phyloP scores from a whole-genome alignment of 257 asterid species.

The Echites panduratus region DNA sequence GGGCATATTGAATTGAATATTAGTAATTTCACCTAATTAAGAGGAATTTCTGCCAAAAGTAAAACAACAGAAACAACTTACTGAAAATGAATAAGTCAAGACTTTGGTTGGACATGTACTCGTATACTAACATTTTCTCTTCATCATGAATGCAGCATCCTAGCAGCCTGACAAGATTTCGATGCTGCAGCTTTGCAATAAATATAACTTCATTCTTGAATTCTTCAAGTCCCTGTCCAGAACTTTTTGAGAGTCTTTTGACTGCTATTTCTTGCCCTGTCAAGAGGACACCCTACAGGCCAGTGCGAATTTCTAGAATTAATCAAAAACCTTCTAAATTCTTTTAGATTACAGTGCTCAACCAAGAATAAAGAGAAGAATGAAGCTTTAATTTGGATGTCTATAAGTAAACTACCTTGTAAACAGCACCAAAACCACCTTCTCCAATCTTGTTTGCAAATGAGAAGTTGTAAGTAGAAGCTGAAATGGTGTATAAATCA shows the following conservation, averaged over 20 bases:
- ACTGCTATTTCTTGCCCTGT: conserved; percentile 23
- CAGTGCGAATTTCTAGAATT: background rate
- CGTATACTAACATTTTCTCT: conserved; percentile 23
- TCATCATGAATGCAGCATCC: conserved; percentile 29
- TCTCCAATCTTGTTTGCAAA: conserved; percentile 32
- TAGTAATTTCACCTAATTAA: background rate
- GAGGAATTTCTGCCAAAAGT: background rate
- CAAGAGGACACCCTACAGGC: conserved; percentile 16
- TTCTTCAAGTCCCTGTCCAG: conserved; percentile 28
- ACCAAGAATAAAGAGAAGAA: background rate
- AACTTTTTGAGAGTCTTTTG: conserved; percentile 22
- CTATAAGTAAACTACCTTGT: conserved; percentile 17
- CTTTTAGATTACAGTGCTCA: background rate
- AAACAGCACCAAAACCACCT: conserved; percentile 50
- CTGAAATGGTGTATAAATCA: conserved; percentile 26
- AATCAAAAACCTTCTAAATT: no score
- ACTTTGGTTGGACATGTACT: conserved; percentile 23
- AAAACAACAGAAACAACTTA: conserved; percentile 3
- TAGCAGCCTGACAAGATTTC: conserved; percentile 26
- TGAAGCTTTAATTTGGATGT: background rate
- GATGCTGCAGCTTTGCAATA: conserved; percentile 23
- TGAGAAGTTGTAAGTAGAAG: conserved; percentile 38
- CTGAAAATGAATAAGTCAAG: conserved; percentile 26
- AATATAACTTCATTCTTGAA: conserved; percentile 28
- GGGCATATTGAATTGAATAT: background rate